Evolutionary conservation across 192 early-diverging fungal species (phyloP), one percentile per base, ranked within the genome.

Genomic region (Backusella australiensis): DNA sequence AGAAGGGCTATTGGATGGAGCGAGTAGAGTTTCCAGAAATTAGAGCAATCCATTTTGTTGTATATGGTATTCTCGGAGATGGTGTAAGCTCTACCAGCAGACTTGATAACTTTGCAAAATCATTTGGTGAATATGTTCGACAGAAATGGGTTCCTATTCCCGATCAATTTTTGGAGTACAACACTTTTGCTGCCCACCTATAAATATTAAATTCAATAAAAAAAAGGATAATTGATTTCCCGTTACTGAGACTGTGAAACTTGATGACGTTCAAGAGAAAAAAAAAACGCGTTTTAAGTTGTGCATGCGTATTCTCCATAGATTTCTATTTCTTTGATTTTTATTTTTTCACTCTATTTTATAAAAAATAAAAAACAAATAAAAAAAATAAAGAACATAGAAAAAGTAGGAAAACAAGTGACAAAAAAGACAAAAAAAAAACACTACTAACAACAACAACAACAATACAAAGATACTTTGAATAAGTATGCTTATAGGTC

Each of bases 401-500:
- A 59, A 59, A 59, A 59, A 59, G 56, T 59, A 59, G 23, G 56
- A 3, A 26, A 59, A 39, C 38, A 39, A 39, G 38, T 39, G 38
- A 39, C 38, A 38, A 59, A 26, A 59, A 49, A 49, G 15, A 44
- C 14, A 44, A 44, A 44, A 44, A 44, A 59, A 11, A 59, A n/a
- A 0, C 53, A 26, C 9, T 12, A 9, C 29, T 26, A 59, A 26
- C 3, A 59, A 59, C n/a, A 29, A 59, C 7, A 26, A 59, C n/a
- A 26, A 11, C 9, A 59, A 59, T 26, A 56, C 23, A 11, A 21
- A 56, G 53, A 56, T 56, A 63, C 56, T 63, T 29, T 72, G 29
- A 72, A 53, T 42, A 72, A 71, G 71, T 49, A 72, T 72, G 71
- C 68, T 69, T 41, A 39, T 38, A 41, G 68, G n/a, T 81, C 78